Conservation (phyloP, 2,329 filamentous ascomycete genomes). For the Knoxdaviesia proteae region DNA sequence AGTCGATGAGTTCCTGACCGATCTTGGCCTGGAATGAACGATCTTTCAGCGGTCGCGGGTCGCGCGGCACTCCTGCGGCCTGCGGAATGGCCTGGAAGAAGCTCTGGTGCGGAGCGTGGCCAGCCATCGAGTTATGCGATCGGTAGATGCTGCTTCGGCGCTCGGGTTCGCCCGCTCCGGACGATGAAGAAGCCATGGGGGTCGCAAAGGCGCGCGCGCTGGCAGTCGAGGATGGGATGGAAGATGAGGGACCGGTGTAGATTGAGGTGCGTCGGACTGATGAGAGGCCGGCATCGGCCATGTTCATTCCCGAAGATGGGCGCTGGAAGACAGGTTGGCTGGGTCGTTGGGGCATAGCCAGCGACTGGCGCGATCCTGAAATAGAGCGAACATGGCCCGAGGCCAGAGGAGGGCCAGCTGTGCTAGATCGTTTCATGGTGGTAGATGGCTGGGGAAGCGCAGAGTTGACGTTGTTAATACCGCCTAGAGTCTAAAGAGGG, state of each 20-base stretch:
- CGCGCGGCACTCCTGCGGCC: slow-evolving; percentile 61
- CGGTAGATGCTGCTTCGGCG: slow-evolving; percentile 70
- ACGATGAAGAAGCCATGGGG: slow-evolving; percentile 10
- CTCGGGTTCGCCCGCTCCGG: slow-evolving; percentile 19
- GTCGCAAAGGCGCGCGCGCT: slow-evolving; percentile 3
- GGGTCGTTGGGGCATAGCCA: slow-evolving; percentile 54
- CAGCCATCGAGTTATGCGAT: slow-evolving; percentile 43
- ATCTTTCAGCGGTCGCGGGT: slow-evolving; percentile 73
- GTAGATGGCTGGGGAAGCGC: slow-evolving; percentile 79
- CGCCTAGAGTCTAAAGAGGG: slow-evolving; percentile 54
- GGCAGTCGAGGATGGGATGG: slow-evolving; percentile 30
- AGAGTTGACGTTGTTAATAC: slow-evolving; percentile 54
- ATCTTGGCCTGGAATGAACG: slow-evolving; percentile 61
- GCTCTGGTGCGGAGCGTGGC: slow-evolving; percentile 59
- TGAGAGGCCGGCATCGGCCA: slow-evolving; percentile 60
- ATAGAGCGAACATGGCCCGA: slow-evolving; percentile 58
- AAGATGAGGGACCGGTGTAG: slow-evolving; percentile 51
- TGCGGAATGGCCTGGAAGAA: slow-evolving; percentile 83
- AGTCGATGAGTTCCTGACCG: slow-evolving; percentile 77
- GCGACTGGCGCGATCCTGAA: slow-evolving; percentile 67
- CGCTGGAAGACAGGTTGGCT: slow-evolving; percentile 75
- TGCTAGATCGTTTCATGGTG: slow-evolving; percentile 81
- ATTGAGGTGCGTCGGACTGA: slow-evolving; percentile 70
- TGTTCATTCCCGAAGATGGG: slow-evolving; percentile 62
- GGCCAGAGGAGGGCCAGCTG: slow-evolving; percentile 42